Evolutionary conservation across 257 asterid species (phyloP), one percentile per base, ranked within the genome.

Genomic region (Jacaranda copaia): DNA sequence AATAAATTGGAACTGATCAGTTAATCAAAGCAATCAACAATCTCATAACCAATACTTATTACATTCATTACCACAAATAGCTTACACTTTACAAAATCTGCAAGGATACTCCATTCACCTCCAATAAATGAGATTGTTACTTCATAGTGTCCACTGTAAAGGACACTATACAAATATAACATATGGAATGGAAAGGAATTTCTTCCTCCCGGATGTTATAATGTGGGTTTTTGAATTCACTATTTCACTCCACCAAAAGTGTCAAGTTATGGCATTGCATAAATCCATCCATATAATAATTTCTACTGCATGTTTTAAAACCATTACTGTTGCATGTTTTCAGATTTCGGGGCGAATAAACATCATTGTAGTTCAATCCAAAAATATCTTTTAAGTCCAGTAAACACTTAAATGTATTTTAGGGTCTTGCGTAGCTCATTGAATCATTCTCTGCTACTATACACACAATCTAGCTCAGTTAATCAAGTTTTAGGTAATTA

Each of bases 121-220:
- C 62, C 59, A 70, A 60, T 14, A 45, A 59, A 25, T 46, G 62
- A 69, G 76, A 77, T 59, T 68, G 57, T 38, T 77, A 36, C 16
- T 49, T 59, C 45, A 59, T 58, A 32, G 39, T 46, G 56, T 45
- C 42, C 42, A 18, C 15, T 25, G 32, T 25, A 25, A 25, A 25
- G 32, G 32, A 25, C 32, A 25, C 32, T 25, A 25, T 25, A 25
- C 32, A 25, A 25, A 25, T 25, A 25, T 25, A 2, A 25, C 2
- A 25, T 25, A 25, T 25, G 32, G 32, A 25, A 25, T 25, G 32
- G 32, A 25, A 25, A 25, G 32, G 32, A 25, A 25, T 25, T 25
- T 25, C 32, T 25, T 25, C 5, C 16, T 39, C 12, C 2, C 69
- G 10, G 32, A 64, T 64, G 57, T 61, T 16, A n/a, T 16, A 43